These are phyloP conservation scores for Leccinum fuscescens DNA, from an alignment of 1,284 basidiomycete species.

Conservation along the genomic window DNA sequence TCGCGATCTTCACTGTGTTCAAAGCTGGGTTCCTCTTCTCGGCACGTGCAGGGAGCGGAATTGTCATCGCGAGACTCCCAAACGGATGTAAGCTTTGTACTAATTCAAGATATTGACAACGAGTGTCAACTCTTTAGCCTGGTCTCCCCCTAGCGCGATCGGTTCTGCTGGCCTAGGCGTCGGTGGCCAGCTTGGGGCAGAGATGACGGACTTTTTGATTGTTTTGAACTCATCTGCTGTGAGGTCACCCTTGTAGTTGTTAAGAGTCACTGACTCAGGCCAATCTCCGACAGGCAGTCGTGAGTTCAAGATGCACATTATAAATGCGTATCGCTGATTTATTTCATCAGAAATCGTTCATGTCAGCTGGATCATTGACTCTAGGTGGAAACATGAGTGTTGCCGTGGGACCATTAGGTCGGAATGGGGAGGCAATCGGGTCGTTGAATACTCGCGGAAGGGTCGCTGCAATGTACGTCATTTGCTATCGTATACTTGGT, in stretches of 20 bases:
- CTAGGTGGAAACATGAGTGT: constrained; percentile 92
- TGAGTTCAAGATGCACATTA: constrained; percentile 36
- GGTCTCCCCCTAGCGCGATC: constrained; percentile 94
- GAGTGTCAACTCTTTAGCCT: constrained; percentile 48
- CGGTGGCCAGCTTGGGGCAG: constrained; percentile 80
- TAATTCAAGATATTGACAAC: neutral
- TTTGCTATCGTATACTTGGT: constrained; percentile 4
- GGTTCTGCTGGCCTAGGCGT: constrained; percentile 93
- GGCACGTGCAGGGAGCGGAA: constrained; percentile 81
- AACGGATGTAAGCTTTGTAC: constrained; percentile 72
- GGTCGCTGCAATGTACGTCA: constrained; percentile 82
- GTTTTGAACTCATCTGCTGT: constrained; percentile 84
- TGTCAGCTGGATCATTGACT: constrained; percentile 91
- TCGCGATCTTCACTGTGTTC: constrained; percentile 80
- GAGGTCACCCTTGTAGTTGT: constrained; percentile 34
- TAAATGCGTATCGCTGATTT: constrained; percentile 8
- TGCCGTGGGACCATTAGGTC: constrained; percentile 90
- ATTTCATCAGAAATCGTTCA: constrained; percentile 73
- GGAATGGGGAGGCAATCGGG: constrained; percentile 92
- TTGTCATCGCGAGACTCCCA: constrained; percentile 85
- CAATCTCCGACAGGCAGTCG: constrained; percentile 49
- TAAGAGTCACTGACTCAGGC: constrained; percentile 5
- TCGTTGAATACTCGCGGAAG: constrained; percentile 85
- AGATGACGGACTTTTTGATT: constrained; percentile 94
- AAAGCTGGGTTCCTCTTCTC: constrained; percentile 80